These are phyloP conservation scores for Coniochaeta pulveracea DNA, from an alignment of 2,329 filamentous ascomycete species.

Conservation along the genomic window DNA sequence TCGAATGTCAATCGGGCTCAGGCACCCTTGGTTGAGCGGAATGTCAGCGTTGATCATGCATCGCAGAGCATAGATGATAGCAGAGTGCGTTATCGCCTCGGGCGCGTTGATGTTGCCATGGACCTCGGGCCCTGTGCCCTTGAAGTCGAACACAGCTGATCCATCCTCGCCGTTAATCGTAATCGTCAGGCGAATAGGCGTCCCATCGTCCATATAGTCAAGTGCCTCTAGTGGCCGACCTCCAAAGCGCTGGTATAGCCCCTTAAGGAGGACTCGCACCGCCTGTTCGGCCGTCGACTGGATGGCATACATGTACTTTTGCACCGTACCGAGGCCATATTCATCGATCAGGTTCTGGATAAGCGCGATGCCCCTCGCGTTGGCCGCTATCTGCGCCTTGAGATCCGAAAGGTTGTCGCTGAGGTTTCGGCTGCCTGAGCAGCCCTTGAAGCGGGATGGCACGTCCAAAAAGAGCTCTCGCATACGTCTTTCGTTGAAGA, in stretches of 20 bases:
- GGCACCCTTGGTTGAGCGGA: slow-evolving; percentile 64
- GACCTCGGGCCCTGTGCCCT: slow-evolving; percentile 40
- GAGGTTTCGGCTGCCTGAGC: slow-evolving; percentile 58
- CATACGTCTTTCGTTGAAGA: slow-evolving; percentile 60
- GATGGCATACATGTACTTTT: slow-evolving; percentile 70
- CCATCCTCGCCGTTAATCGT: slow-evolving; percentile 18
- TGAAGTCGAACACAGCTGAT: slow-evolving; percentile 30
- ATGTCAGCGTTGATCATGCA: slow-evolving; percentile 63
- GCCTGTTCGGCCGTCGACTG: slow-evolving; percentile 64
- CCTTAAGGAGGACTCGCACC: slow-evolving; percentile 60
- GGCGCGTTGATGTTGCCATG: slow-evolving; percentile 19
- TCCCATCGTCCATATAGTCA: slow-evolving; percentile 30
- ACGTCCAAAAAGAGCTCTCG: slow-evolving; percentile 53
- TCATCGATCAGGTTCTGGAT: slow-evolving; percentile 62
- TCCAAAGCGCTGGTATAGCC: slow-evolving; percentile 44
- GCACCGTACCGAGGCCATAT: slow-evolving; percentile 60
- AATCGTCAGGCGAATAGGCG: slow-evolving; percentile 20
- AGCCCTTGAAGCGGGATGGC: slow-evolving; percentile 55
- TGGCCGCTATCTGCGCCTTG: slow-evolving; percentile 65
- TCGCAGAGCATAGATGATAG: slow-evolving; percentile 25
- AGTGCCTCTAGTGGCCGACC: slow-evolving; percentile 15
- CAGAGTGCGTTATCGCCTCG: slow-evolving; percentile 19
- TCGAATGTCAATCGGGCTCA: slow-evolving; percentile 22
- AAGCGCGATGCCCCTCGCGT: slow-evolving; percentile 63
- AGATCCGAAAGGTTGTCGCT: slow-evolving; percentile 65